These are phyloP conservation scores for Kokia cookei DNA, from an alignment of 441 rosid species.

Conservation along the genomic window DNA sequence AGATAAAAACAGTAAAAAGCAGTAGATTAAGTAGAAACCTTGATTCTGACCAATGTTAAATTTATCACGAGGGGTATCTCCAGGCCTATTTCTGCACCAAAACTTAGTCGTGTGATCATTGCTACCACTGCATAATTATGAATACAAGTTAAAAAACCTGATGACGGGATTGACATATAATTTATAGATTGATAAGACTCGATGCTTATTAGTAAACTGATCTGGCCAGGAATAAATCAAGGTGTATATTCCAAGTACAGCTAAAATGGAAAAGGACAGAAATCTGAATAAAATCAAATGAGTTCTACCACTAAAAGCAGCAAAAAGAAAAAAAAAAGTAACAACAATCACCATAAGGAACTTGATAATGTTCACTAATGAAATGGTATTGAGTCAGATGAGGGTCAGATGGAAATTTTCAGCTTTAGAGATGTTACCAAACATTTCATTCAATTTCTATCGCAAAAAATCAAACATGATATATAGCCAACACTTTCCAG, in stretches of 20 bases:
- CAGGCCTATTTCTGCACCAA: conserved; percentile 99
- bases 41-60: conserved; percentile 70
- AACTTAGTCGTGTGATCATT: conserved; percentile 91
- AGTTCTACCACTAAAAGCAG: neutral
- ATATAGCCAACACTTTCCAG: neutral
- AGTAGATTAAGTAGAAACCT: conserved; percentile 32
- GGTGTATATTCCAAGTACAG: neutral
- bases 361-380: neutral
- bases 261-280: neutral
- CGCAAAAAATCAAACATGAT: neutral
- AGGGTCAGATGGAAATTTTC: neutral
- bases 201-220: neutral
- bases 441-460: neutral
- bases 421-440: neutral
- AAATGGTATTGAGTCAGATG: neutral
- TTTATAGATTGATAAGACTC: conserved; percentile 1
- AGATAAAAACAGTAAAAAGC: neutral
- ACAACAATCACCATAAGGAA: neutral
- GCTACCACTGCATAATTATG: conserved; percentile 85
- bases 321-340: neutral
- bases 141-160: conserved; percentile 4
- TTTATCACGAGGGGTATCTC: conserved; percentile 85
- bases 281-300: neutral
- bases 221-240: neutral
- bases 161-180: neutral